These are phyloP conservation scores for Physaria fendleri DNA, from an alignment of 345 rosid genomes.

Conservation along the genomic window DNA sequence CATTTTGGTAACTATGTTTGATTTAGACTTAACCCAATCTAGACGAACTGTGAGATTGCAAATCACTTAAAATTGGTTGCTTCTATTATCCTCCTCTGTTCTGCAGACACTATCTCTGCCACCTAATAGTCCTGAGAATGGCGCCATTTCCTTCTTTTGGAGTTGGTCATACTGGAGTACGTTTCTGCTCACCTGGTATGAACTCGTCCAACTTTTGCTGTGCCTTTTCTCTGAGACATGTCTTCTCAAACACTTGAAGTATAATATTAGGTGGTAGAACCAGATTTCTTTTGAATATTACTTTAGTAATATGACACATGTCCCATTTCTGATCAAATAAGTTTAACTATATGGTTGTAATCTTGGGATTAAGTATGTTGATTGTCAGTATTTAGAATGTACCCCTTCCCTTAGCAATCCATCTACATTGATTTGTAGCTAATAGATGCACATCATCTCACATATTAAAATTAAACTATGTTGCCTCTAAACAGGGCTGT, in stretches of 20 bases:
- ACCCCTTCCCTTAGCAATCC: neutral
- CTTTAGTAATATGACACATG: neutral
- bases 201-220: neutral
- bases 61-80: neutral
- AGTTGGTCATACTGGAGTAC: constrained; percentile 99
- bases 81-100: neutral
- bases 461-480: constrained; percentile 36
- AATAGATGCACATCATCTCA: constrained; percentile 36
- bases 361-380: neutral
- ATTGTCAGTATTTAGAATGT: neutral
- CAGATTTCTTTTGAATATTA: neutral
- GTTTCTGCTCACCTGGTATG: constrained; percentile 96
- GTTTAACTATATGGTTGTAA: neutral
- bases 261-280: neutral
- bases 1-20: neutral
- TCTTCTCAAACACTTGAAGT: neutral
- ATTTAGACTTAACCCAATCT: neutral
- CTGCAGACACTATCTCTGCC: constrained; percentile 47
- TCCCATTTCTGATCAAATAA: neutral
- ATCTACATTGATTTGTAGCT: constrained; percentile 17
- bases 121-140: constrained; percentile 42
- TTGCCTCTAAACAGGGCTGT: constrained; percentile 92
- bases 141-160: constrained; percentile 83
- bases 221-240: neutral
- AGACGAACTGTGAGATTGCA: neutral